Percentiles rank a stretch among this genome's conserved stretches.
Evolutionary conservation across 768 basidiomycete genomes (phyloP).

Genomic region (Baorangia bicolor): DNA sequence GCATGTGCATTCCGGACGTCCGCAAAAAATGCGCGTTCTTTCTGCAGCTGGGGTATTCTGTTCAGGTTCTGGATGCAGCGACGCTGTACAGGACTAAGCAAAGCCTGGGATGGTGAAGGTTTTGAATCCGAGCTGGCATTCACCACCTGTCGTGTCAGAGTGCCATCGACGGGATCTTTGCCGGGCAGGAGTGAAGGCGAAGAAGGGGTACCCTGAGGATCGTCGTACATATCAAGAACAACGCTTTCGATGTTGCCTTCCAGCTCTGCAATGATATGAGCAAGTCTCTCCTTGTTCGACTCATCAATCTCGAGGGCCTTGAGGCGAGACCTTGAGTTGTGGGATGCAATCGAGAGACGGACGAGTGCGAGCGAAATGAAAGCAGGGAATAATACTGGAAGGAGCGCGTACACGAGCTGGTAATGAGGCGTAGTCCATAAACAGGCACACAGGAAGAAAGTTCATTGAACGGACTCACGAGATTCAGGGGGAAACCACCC

Average conservation of each 20-base stretch:
- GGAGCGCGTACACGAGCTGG: constrained; percentile 50
- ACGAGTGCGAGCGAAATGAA: constrained; percentile 52
- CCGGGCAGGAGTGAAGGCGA: constrained; percentile 7
- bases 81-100: constrained; percentile 56
- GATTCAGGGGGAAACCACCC: constrained; percentile 64
- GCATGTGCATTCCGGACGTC: constrained; percentile 66
- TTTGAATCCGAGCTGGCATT: constrained; percentile 2
- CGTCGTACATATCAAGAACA: constrained; percentile 59
- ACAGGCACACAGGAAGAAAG: background rate
- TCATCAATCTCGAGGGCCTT: constrained; percentile 58
- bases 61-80: constrained; percentile 62
- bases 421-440: constrained; percentile 1
- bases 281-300: constrained; percentile 48
- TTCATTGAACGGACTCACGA: constrained; percentile 49
- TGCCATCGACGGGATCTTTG: background rate
- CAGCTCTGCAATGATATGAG: constrained; percentile 53
- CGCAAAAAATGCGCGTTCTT: constrained; percentile 65
- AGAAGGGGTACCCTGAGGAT: constrained; percentile 30
- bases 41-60: constrained; percentile 63
- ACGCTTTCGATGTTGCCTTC: constrained; percentile 62
- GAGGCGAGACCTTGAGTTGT: constrained; percentile 63
- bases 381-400: constrained; percentile 68
- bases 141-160: background rate
- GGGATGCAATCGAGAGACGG: constrained; percentile 57
- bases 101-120: constrained; percentile 36